Percentiles rank a stretch among this genome's conserved stretches.
These are phyloP conservation scores for Pyrus betulifolia DNA, from an alignment of 306 rosid species.

Conservation along the genomic window DNA sequence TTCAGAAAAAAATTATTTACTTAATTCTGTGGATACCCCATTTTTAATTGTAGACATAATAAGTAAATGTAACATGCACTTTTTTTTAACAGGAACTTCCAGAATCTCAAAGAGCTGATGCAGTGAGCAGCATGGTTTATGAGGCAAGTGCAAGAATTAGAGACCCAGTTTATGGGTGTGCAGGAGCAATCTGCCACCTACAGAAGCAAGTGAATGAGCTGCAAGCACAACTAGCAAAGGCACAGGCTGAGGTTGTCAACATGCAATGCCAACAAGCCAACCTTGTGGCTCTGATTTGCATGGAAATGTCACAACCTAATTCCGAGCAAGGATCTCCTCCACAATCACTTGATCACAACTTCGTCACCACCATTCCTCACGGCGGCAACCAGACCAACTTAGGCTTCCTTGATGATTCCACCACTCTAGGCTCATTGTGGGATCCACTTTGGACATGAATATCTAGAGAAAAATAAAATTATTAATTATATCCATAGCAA, in stretches of 20 bases:
- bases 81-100: constrained; percentile 62
- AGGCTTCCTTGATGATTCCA: constrained; percentile 49
- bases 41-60: background rate
- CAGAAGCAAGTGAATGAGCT: constrained; percentile 77
- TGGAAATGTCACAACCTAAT: constrained; percentile 54
- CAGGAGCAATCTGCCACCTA: constrained; percentile 83
- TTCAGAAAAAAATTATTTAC: too few species aligned
- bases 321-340: constrained; percentile 31
- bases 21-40: background rate
- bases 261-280: constrained; percentile 84
- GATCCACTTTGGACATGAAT: constrained; percentile 75
- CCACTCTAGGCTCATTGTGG: constrained; percentile 39
- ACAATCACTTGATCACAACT: constrained; percentile 39
- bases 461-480: background rate
- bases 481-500: background rate
- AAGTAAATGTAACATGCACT: background rate
- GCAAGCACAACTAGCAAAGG: constrained; percentile 82
- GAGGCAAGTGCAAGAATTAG: constrained; percentile 88
- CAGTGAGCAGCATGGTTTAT: constrained; percentile 95
- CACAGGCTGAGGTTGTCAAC: constrained; percentile 74
- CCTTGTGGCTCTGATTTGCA: constrained; percentile 64
- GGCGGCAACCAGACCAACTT: constrained; percentile 26
- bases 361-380: constrained; percentile 20
- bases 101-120: constrained; percentile 82
- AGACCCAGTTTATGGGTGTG: constrained; percentile 82